Conservation (phyloP, 257 asterid genomes). For the Osmanthus fragrans region DNA sequence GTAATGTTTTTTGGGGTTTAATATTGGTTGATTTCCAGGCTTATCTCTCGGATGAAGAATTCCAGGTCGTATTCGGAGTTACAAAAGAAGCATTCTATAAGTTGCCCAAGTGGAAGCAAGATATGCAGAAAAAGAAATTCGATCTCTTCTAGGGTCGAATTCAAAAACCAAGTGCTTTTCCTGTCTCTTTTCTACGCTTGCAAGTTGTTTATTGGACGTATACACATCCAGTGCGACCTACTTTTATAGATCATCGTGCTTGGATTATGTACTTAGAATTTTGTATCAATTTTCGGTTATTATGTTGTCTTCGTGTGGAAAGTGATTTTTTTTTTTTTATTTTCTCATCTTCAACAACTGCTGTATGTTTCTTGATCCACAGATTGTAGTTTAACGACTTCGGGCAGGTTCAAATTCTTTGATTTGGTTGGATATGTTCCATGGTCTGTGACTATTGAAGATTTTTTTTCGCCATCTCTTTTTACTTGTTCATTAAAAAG, state of each 20-base stretch:
- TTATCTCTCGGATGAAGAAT: conserved; percentile 87
- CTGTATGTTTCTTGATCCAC: conserved; percentile 32
- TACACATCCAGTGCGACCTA: conserved; percentile 43
- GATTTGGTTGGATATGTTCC: conserved; percentile 47
- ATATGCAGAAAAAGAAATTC: conserved; percentile 76
- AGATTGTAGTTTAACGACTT: conserved; percentile 40
- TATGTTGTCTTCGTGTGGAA: conserved; percentile 39
- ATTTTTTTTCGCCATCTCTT: conserved; percentile 22
- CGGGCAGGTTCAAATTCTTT: conserved; percentile 48
- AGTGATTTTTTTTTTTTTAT: conserved; percentile 37
- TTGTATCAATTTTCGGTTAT: conserved; percentile 33
- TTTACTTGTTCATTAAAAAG: conserved; percentile 19
- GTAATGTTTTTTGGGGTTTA: conserved; percentile 10
- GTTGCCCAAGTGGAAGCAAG: conserved; percentile 95
- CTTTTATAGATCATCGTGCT: conserved; percentile 53
- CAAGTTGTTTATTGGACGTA: conserved; percentile 35
- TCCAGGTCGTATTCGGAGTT: conserved; percentile 63
- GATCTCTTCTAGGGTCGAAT: conserved; percentile 67
- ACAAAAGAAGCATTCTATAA: conserved; percentile 71
- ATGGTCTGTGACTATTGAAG: conserved; percentile 34
- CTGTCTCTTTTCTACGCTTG: conserved; percentile 15
- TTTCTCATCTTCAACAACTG: conserved; percentile 37
- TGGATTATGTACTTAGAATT: conserved; percentile 36
- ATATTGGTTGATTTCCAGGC: conserved; percentile 53
- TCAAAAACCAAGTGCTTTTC: conserved; percentile 19